Evolutionary conservation across 768 basidiomycete species (phyloP), one percentile per base, ranked within the genome.

Genomic region (Atractiella rhizophila): DNA sequence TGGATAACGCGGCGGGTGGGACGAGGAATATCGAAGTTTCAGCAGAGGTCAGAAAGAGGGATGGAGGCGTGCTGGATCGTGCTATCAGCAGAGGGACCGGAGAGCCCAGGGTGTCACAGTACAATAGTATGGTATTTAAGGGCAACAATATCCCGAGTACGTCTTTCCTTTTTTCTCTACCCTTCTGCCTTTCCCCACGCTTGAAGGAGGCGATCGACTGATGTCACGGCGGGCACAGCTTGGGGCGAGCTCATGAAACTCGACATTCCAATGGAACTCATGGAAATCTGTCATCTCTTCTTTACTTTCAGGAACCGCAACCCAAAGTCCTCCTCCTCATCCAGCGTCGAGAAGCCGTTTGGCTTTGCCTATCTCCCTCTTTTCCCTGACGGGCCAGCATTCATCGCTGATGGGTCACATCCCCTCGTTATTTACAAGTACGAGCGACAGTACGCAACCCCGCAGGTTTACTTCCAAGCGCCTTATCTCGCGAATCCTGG

Each of bases 221-320:
- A n/a, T 16, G 1, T 2, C 18, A n/a, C 16, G 1, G 21, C 5
- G 7, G 10, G 19, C 28, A 13, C 25, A 1, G 88, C 81, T 1
- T 96, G 74, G 56, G 80, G 81, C 27, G 88, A 96, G 59, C 68
- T 94, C 35, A 68, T 94, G 59, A 96, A 96, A 58, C 62, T 96
- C 13, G 67, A 70, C 4, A 59, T 96, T 8, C 76, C 80, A 18
- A 59, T 64, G 11, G 64, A 71, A 8, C 68, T 69, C 7, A 65
- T 74, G 28, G 71, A 73, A 2, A 66, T 71, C 30, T 85, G 79
- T 71, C 88, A 94, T 55, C 60, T 96, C 12, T 94, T 88, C 66
- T 79, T 96, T 62, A 81, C 81, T 0, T 86, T 94, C 60, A 71
- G 79, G 29, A 74, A 81, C 54, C 74, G 62, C 18, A 51, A 37